Evolutionary conservation across 1,139 yeast species (phyloP).

Genomic region (Yamadazyma friedrichii): DNA sequence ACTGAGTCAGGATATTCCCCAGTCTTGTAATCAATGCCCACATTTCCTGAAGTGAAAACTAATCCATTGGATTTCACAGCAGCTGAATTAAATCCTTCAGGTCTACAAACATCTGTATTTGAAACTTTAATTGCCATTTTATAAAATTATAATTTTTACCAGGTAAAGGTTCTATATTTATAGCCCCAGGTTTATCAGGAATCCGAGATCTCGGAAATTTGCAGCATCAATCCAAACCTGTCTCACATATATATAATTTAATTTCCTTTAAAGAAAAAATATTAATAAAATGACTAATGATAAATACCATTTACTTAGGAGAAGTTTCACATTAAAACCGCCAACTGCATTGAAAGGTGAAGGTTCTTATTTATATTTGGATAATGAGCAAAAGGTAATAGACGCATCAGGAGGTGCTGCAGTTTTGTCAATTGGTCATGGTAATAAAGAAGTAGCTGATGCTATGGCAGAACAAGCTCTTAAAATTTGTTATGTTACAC

Average conservation of each 20-base stretch:
- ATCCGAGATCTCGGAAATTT: neutral
- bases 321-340: slow-evolving; percentile 3
- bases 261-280: too few relatives aligned
- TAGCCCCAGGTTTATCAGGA: neutral
- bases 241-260: too few relatives aligned
- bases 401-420: slow-evolving; percentile 64
- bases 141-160: neutral
- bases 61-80: slow-evolving; percentile 44
- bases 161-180: too few relatives aligned
- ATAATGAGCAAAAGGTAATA: slow-evolving; percentile 22
- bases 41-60: slow-evolving; percentile 41
- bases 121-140: slow-evolving; percentile 3
- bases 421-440: slow-evolving; percentile 57
- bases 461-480: slow-evolving; percentile 48
- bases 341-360: slow-evolving; percentile 1
- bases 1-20: slow-evolving; percentile 32
- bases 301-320: slow-evolving; percentile 2
- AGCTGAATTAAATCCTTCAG: slow-evolving; percentile 27
- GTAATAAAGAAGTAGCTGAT: slow-evolving; percentile 46
- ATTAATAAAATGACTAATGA: neutral
- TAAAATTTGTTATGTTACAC: slow-evolving; percentile 41
- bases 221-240: too few relatives aligned
- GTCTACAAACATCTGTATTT: slow-evolving; percentile 2
- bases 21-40: slow-evolving; percentile 15
- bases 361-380: slow-evolving; percentile 2